Conservation (phyloP, 805 yeast genomes). For the Candida yuanshanica region DNA sequence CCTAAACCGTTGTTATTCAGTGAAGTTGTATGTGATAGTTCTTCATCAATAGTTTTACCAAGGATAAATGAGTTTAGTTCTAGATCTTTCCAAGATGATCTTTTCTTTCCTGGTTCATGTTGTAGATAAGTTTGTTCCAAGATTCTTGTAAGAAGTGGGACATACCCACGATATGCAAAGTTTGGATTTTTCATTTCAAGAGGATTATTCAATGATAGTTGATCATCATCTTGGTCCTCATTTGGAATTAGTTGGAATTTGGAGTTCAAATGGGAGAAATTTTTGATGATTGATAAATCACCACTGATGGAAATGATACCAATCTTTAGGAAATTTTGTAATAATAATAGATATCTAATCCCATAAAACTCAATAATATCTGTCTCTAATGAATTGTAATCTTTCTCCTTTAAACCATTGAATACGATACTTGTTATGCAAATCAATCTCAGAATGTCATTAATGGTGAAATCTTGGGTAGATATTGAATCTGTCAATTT, state of each 20-base stretch:
- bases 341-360: conserved; percentile 37
- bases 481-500: conserved; percentile 47
- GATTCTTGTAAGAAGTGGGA: conserved; percentile 68
- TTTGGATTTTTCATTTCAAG: conserved; percentile 42
- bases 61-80: conserved; percentile 29
- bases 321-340: conserved; percentile 44
- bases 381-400: conserved; percentile 46
- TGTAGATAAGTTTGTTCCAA: conserved; percentile 42
- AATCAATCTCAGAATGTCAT: conserved; percentile 46
- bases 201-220: background rate
- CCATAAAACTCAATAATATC: conserved; percentile 66
- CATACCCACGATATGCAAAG: conserved; percentile 74
- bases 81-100: conserved; percentile 32
- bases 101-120: conserved; percentile 37
- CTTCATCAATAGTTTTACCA: conserved; percentile 31
- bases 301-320: conserved; percentile 34
- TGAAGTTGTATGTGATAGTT: conserved; percentile 10
- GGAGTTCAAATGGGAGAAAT: conserved; percentile 28
- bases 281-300: conserved; percentile 30
- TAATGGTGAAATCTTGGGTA: conserved; percentile 29
- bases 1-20: conserved; percentile 13
- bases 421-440: conserved; percentile 56
- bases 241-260: conserved; percentile 46
- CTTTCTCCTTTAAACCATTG: conserved; percentile 64
- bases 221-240: conserved; percentile 10